Evolutionary conservation across 495 filamentous ascomycete species (phyloP).

Genomic region (Tuber magnatum): DNA sequence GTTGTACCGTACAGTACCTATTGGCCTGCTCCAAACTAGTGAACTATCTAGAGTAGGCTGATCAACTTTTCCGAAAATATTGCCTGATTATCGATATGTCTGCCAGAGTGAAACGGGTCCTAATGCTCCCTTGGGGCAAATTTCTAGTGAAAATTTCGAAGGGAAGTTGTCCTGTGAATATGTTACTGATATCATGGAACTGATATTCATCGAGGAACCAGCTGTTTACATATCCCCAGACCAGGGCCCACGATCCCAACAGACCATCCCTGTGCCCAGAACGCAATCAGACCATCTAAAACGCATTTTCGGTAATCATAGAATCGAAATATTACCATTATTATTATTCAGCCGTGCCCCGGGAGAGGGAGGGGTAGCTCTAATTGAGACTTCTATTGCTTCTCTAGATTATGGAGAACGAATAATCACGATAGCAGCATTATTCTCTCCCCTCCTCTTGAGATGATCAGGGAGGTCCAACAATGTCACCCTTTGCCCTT

Average conservation of each 20-base stretch:
- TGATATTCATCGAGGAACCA: neutral
- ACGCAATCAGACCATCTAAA: neutral
- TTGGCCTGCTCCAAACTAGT: neutral
- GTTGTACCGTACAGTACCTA: neutral
- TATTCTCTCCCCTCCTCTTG: neutral
- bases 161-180: neutral
- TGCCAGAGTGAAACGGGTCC: too few relatives aligned
- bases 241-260: neutral
- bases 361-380: neutral
- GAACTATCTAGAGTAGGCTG: neutral
- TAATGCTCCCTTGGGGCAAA: neutral
- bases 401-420: neutral
- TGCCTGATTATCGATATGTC: neutral
- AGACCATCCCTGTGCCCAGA: too few relatives aligned
- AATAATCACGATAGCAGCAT: neutral
- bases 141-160: neutral
- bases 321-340: too few relatives aligned
- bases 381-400: neutral
- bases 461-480: neutral
- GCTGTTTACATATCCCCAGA: neutral
- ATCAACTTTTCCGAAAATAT: neutral
- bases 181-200: neutral
- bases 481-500: neutral
- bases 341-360: neutral
- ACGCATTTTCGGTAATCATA: neutral